phyloP scores from a whole-genome alignment of 805 yeast species.

The Nakazawaea ambrosiae region DNA sequence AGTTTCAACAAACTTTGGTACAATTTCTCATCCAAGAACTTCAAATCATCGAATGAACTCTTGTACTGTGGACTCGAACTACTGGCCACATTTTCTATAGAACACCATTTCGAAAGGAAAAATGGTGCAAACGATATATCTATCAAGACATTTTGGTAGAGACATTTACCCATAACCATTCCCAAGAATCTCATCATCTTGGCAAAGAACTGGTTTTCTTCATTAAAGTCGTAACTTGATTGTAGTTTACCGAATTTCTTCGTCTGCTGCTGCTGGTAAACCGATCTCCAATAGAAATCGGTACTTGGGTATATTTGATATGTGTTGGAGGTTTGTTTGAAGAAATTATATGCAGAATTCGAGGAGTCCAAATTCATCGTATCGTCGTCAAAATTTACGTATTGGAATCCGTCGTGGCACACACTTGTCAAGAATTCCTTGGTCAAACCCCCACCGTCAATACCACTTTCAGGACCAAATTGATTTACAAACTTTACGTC shows the following conservation, averaged over 20 bases:
- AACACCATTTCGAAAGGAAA: constrained; percentile 66
- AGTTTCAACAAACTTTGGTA: constrained; percentile 61
- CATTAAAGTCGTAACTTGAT: constrained; percentile 10
- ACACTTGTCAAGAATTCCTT: constrained; percentile 81
- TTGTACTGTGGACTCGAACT: constrained; percentile 28
- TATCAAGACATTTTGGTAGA: constrained; percentile 74
- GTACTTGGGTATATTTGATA: constrained; percentile 76
- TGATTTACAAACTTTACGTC: constrained; percentile 64
- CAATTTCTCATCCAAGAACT: constrained; percentile 60
- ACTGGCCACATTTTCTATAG: constrained; percentile 16
- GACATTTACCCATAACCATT: constrained; percentile 78
- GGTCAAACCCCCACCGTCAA: constrained; percentile 96
- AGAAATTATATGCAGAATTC: constrained; percentile 19
- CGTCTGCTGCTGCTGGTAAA: constrained; percentile 20
- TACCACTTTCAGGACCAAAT: constrained; percentile 80
- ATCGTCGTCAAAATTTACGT: constrained; percentile 19
- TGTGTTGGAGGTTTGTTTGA: constrained; percentile 35
- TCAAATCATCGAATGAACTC: constrained; percentile 73
- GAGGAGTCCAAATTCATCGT: constrained; percentile 3
- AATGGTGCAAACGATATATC: constrained; percentile 84
- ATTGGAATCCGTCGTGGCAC: constrained; percentile 55
- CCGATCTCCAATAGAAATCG: constrained; percentile 23
- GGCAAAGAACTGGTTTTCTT: constrained; percentile 17
- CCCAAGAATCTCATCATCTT: constrained; percentile 61
- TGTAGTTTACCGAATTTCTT: constrained; percentile 18